These are phyloP conservation scores for Alopecurus myosuroides DNA, from an alignment of 176 grass and related monocot species.

Conservation along the genomic window DNA sequence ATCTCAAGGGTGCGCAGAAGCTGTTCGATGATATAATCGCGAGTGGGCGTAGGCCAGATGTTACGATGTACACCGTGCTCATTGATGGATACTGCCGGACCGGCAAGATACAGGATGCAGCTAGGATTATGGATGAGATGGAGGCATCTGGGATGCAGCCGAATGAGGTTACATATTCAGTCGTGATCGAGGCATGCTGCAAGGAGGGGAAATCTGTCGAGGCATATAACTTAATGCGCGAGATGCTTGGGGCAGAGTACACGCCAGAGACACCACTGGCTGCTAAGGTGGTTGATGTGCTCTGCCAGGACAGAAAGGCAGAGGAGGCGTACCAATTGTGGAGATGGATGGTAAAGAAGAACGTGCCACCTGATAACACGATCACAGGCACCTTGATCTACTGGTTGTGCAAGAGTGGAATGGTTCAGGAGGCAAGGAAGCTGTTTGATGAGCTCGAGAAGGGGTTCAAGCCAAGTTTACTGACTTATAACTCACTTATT, in stretches of 20 bases:
- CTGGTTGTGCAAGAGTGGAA: conserved; percentile 68
- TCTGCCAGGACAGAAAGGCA: conserved; percentile 59
- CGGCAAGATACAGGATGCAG: conserved; percentile 43
- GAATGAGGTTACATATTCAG: conserved; percentile 63
- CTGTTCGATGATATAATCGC: conserved; percentile 43
- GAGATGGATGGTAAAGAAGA: conserved; percentile 67
- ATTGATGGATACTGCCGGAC: conserved; percentile 51
- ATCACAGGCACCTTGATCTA: conserved; percentile 54
- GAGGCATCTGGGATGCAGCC: conserved; percentile 39
- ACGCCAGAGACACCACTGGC: conserved; percentile 33
- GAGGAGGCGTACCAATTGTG: conserved; percentile 53
- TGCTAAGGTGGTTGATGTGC: conserved; percentile 62
- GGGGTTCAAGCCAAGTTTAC: conserved; percentile 45
- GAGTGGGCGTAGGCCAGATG: conserved; percentile 47
- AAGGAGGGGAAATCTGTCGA: conserved; percentile 49
- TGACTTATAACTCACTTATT: conserved; percentile 74
- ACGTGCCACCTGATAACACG: conserved; percentile 50
- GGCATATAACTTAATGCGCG: conserved; percentile 34
- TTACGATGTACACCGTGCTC: conserved; percentile 57
- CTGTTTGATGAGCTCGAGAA: conserved; percentile 62
- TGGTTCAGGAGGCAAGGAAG: conserved; percentile 52
- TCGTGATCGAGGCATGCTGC: conserved; percentile 58
- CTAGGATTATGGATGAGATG: conserved; percentile 88
- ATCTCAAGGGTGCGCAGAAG: conserved; percentile 41
- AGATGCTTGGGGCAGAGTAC: conserved; percentile 58